Conservation (phyloP, 176 grass and related monocot species). For the Themeda triandra region DNA sequence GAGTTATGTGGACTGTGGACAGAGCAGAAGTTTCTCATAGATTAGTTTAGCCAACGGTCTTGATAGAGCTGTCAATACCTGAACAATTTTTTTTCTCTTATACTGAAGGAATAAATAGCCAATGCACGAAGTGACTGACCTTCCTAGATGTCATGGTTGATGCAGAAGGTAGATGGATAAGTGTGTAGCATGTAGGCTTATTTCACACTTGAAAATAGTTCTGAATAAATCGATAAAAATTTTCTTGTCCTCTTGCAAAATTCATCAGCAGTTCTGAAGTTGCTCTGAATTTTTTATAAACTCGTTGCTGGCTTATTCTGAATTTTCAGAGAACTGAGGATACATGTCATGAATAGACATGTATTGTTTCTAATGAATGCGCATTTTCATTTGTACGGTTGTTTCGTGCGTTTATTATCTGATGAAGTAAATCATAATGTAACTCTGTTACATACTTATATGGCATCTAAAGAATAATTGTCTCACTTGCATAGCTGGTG, state of each 20-base stretch:
- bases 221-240: neutral
- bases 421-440: neutral
- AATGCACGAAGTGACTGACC: neutral
- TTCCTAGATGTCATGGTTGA: neutral
- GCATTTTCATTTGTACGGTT: neutral
- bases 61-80: too few relatives aligned
- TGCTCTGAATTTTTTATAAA: neutral
- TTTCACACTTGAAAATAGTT: neutral
- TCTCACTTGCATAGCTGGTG: neutral
- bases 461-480: neutral
- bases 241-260: neutral
- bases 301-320: neutral
- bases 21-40: too few relatives aligned
- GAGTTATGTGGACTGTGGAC: too few relatives aligned
- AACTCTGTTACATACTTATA: neutral
- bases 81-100: too few relatives aligned
- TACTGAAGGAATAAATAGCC: too few relatives aligned
- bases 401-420: neutral
- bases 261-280: neutral
- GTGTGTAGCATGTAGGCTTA: neutral
- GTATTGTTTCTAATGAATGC: neutral
- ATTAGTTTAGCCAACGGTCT: too few relatives aligned
- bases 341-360: neutral
- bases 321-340: neutral
- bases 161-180: neutral